Evolutionary conservation across 306 rosid genomes (phyloP).

Genomic region (Heteromeles arbutifolia): DNA sequence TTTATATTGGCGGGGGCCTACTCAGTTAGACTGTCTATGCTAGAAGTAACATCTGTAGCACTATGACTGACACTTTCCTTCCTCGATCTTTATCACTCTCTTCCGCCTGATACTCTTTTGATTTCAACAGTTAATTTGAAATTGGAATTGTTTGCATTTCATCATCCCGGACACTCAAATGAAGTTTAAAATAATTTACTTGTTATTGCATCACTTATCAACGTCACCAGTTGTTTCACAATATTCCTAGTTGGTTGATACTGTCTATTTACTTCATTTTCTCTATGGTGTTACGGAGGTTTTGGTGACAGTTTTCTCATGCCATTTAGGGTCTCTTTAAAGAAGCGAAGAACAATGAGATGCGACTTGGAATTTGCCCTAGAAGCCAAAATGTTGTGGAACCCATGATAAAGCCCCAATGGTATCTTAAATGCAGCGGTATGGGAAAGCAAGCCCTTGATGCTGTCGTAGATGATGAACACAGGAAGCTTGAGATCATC

Average conservation of each 20-base stretch:
- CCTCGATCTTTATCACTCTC: not conserved
- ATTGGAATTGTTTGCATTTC: not conserved
- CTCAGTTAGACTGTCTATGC: not conserved
- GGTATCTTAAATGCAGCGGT: conserved; percentile 71
- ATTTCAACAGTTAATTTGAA: not conserved
- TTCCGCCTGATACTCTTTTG: not conserved
- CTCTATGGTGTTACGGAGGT: not conserved
- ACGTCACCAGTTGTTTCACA: not conserved
- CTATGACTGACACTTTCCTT: not conserved
- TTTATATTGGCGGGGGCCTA: not conserved
- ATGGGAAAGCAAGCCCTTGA: conserved; percentile 66
- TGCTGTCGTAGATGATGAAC: conserved; percentile 62
- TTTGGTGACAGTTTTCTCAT: conserved; percentile 17
- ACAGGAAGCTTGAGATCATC: conserved; percentile 52
- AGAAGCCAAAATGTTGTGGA: conserved; percentile 91
- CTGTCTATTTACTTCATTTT: not conserved
- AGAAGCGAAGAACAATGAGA: conserved; percentile 79
- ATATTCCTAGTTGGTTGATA: not conserved
- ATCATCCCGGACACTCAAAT: not conserved
- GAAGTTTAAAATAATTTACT: not conserved
- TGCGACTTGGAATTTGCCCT: conserved; percentile 89
- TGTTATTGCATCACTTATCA: not conserved
- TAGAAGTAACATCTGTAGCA: not conserved
- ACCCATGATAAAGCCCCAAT: conserved; percentile 88
- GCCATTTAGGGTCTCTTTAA: conserved; percentile 62